Evolutionary conservation across 2,329 filamentous ascomycete species (phyloP).

Genomic region (Pseudocercospora fuligena): DNA sequence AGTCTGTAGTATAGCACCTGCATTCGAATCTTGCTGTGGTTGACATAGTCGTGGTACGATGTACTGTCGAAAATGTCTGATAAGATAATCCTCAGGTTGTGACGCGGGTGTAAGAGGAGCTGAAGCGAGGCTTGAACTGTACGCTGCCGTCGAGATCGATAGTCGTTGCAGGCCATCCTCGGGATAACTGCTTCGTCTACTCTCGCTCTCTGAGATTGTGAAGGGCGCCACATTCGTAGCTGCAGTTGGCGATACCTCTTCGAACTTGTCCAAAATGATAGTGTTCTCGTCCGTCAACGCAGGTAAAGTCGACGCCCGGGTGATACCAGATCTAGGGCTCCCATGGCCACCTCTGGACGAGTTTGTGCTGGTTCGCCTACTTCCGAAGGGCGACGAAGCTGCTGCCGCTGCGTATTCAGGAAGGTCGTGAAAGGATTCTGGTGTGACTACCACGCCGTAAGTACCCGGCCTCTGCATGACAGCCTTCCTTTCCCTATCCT

Average conservation of each 20-base stretch:
- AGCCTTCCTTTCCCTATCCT: conserved; percentile 63
- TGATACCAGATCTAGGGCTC: conserved; percentile 14
- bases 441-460: conserved; percentile 61
- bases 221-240: conserved; percentile 7
- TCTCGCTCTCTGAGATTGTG: conserved; percentile 7
- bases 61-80: conserved; percentile 36
- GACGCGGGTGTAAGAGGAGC: conserved; percentile 22
- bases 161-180: conserved; percentile 30
- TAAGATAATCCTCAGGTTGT: conserved; percentile 30
- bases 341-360: conserved; percentile 26
- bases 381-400: conserved; percentile 33
- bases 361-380: conserved; percentile 37
- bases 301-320: conserved; percentile 20
- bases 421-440: conserved; percentile 57
- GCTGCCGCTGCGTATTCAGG: conserved; percentile 52
- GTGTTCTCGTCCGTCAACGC: conserved; percentile 50
- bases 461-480: conserved; percentile 57
- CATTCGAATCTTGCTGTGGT: conserved; percentile 22
- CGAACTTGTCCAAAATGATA: conserved; percentile 57
- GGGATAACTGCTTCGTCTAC: conserved; percentile 27
- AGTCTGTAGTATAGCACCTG: conserved; percentile 22
- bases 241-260: conserved; percentile 44
- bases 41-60: conserved; percentile 35
- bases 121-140: conserved; percentile 16
- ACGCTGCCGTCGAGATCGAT: conserved; percentile 30